phyloP scores from a whole-genome alignment of 805 yeast genomes.

The Kodamaea laetipori region DNA sequence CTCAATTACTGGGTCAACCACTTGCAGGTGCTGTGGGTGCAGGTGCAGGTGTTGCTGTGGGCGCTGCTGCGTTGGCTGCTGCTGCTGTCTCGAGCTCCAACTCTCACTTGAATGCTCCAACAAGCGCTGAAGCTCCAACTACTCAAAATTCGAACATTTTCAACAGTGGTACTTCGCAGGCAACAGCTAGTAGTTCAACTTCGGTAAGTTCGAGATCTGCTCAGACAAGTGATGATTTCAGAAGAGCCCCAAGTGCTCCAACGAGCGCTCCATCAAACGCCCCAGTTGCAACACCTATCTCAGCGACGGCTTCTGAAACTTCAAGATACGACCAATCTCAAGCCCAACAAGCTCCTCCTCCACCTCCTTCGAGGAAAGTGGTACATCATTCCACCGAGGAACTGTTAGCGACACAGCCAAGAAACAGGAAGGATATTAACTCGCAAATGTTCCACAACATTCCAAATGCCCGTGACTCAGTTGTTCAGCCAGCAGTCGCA shows the following conservation, averaged over 20 bases:
- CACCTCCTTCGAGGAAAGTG: conserved; percentile 60
- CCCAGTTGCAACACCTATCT: background rate
- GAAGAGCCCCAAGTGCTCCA: background rate
- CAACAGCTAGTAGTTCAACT: background rate
- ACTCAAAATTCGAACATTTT: background rate
- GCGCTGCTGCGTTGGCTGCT: background rate
- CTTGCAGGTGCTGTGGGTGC: conserved; percentile 7
- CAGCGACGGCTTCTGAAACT: background rate
- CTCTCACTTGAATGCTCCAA: background rate
- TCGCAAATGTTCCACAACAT: conserved; percentile 51
- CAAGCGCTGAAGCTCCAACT: background rate
- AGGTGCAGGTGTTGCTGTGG: conserved; percentile 5
- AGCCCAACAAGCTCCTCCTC: conserved; percentile 39
- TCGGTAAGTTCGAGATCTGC: conserved; percentile 3
- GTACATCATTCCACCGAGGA: conserved; percentile 29
- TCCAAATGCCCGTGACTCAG: conserved; percentile 41
- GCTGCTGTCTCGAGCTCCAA: too few relatives aligned
- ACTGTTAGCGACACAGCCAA: conserved; percentile 22
- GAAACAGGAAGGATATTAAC: conserved; percentile 44
- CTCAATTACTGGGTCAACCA: too few relatives aligned
- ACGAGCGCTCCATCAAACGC: background rate
- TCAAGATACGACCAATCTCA: conserved; percentile 10
- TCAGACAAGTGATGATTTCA: conserved; percentile 1
- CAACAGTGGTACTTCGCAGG: conserved; percentile 1
- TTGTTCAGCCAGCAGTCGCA: conserved; percentile 19